Evolutionary conservation across 2,329 filamentous ascomycete species (phyloP), one percentile per base, ranked within the genome.

Genomic region (Calonectria leucothoes): DNA sequence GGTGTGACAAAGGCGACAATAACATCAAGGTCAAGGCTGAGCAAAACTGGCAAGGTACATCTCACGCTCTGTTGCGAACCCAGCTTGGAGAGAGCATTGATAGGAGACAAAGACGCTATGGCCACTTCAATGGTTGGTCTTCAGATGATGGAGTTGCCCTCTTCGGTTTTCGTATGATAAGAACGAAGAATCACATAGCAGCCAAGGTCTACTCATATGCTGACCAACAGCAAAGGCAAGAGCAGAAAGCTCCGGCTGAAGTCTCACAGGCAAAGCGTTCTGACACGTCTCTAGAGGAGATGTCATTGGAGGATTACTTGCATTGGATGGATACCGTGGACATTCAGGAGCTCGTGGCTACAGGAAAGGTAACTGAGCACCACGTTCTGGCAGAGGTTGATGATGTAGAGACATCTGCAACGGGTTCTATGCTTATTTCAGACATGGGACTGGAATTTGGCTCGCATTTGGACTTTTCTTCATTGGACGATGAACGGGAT

Each of bases 11-110:
- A 14, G 35, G 35, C 14, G 35, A 23, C 14, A 37, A 25, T n/a
- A 49, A 27, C 27, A 25, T 27, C 20, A 49, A 31, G 20, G 49
- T 51, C 68, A 78, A 76, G 67, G 74, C 75, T 27, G 75, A 79
- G 73, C 78, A 73, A 42, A 69, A 73, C 37, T 73, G 77, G 59
- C 59, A 65, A 31, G 33, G 31, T 23, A 31, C 33, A 48, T 70
- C 63, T 70, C 64, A 49, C 51, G 74, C 31, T 66, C 27, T 42
- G 29, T 23, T 64, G 14, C 33, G n/a, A 15, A 20, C 20, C 6
- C 23, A 23, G 5, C 52, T 59, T 20, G 4, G 4, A 37, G 27
- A 20, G 25, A 29, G 7, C 33, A 59, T 29, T 10, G 7, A 35
- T 5, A 14, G 52, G 35, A 33, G 27, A 29, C 52, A 59, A 14